Base-by-base conservation (phyloP, 1,284 basidiomycete species). In the Puccinia coronata region DNA sequence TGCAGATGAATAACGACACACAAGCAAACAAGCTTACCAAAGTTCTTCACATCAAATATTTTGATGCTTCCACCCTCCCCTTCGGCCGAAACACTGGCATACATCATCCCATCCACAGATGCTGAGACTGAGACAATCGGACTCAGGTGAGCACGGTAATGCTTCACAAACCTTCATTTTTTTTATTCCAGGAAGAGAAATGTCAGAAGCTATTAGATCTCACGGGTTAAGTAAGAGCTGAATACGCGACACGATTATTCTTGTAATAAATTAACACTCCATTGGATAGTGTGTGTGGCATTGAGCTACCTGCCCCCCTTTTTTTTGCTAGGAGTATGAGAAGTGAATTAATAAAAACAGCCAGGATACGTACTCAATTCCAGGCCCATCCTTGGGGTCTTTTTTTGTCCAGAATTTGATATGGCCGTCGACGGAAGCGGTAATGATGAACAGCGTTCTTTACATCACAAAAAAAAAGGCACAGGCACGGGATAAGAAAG, bases 321-420 rank as follows among this genome's bases (percentile, higher is more conserved):
- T 5, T 23, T 61, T 28, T 18, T 28, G 11, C 23, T 47, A 14
- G 43, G 20, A 47, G 43, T 47, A 47, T 47, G 12, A 47, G 65
- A 49, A 34, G 67, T 49, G 41, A 67, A 67, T 81, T 1, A 51
- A 25, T 9, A 59, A 59, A 59, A 59, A 59, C 57, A 47, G 43
- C 43, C 43, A 47, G 51, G 18, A 63, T 63, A 86, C 86, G 49
- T 86, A 86, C 77, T 86, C 86, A 67, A 86, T 85, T n/a, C 86
- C 85, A n/a, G 82, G 78, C 51, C 43, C 80, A 41, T 82, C 51
- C 25, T 78, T 69, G 5, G 76, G 34, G n/a, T 70, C 92, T 87
- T 97, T 95, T 87, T 99, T 99, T 89, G 98, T 98, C 97, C 97
- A 99, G 39, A 99, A 88, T 87, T 99, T 99, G 84, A 99, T 88